Evolutionary conservation across 106 monocot species (phyloP), one percentile per base, ranked within the genome.

Genomic region (Allium sativum): DNA sequence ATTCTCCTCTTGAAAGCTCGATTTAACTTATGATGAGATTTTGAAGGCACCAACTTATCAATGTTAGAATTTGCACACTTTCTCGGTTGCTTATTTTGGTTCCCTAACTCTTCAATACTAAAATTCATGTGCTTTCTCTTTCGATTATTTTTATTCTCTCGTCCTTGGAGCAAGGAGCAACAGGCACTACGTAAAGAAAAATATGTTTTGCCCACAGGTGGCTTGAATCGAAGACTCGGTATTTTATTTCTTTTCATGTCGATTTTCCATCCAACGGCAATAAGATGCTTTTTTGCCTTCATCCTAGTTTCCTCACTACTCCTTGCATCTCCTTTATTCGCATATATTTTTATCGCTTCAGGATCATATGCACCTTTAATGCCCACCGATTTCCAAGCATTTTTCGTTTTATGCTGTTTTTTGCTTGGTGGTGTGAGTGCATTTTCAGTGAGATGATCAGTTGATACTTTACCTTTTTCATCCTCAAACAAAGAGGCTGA

Each of bases 231-330:
- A 55, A 68, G 40, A 56, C 66, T 84, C 48, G 7, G 21, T 17
- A 20, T 0, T 6, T 57, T 47, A 8, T 43, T 44, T 60, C 12
- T 55, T 66, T 15, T 82, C 10, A 12, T 12, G 65, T 77, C 66
- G 18, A 78, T 62, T 20, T 48, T 78, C 85, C 85, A 85, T 3
- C 85, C 80, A 44, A 81, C 12, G 67, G 69, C 65, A 12, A 61
- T 21, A 67, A 86, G 75, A 70, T 86, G 86, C 58, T 73, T 72
- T 71, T 55, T 77, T 21, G 44, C 66, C 69, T 70, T 61, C 7
- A 44, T 19, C 53, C 44, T 57, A n/a, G n/a, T n/a, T 47, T 16
- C 22, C 48, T 44, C 44, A n/a, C 13, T 17, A 7, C 12, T 52
- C 21, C 5, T n/a, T 8, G 21, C 42, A 21, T 18, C 31, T n/a